Percentiles rank a stretch among this genome's conserved stretches.
Conservation (phyloP, 306 rosid genomes). For the Styphnolobium japonicum region DNA sequence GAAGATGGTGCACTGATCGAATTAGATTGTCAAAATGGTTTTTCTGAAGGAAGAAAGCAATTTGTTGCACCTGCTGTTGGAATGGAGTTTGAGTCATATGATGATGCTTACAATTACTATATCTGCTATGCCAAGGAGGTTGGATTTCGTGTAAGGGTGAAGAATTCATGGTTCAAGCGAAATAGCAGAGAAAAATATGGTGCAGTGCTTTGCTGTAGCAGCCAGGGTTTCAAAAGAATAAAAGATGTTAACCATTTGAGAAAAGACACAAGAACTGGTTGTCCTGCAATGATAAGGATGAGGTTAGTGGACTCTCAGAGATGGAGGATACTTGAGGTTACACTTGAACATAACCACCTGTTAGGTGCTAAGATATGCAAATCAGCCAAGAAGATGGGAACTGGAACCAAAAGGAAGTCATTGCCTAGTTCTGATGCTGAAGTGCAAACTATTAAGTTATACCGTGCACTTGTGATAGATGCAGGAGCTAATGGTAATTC, state of each 20-base stretch:
- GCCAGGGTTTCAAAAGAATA: constrained; percentile 93
- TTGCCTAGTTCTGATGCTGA: constrained; percentile 57
- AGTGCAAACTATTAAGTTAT: constrained; percentile 66
- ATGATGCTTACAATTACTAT: constrained; percentile 90
- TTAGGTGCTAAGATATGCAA: constrained; percentile 65
- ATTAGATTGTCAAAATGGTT: constrained; percentile 53
- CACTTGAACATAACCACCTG: constrained; percentile 83
- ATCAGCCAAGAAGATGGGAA: constrained; percentile 60
- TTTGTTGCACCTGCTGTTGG: constrained; percentile 86
- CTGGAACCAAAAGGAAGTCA: constrained; percentile 59
- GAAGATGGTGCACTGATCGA: constrained; percentile 43
- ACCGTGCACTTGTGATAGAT: constrained; percentile 90
- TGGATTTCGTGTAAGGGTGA: constrained; percentile 91
- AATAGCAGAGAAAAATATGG: constrained; percentile 94
- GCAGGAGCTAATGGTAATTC: constrained; percentile 55
- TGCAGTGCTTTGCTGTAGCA: constrained; percentile 96
- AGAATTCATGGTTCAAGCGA: constrained; percentile 95
- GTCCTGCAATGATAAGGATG: constrained; percentile 98
- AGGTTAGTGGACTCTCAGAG: constrained; percentile 78
- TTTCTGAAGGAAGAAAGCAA: constrained; percentile 56
- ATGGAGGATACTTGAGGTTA: constrained; percentile 90
- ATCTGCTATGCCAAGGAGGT: constrained; percentile 91
- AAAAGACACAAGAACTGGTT: constrained; percentile 94
- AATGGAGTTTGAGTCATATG: constrained; percentile 94
- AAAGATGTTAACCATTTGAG: constrained; percentile 85